These are phyloP conservation scores for Eucalyptus dawsonii DNA, from an alignment of 345 rosid genomes.

Conservation along the genomic window DNA sequence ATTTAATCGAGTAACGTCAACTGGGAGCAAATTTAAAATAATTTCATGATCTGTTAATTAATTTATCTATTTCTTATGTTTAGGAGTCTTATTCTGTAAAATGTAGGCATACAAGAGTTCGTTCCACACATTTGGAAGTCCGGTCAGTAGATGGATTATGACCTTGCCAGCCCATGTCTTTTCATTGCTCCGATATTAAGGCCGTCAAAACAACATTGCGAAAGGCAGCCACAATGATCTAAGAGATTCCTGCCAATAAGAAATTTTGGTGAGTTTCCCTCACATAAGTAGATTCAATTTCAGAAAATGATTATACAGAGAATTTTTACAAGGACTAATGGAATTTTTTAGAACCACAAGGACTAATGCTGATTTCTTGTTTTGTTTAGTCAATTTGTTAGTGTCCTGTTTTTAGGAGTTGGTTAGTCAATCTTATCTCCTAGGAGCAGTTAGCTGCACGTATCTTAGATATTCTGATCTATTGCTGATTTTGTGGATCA, in stretches of 20 bases:
- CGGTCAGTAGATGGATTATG: conserved; percentile 57
- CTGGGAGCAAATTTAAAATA: background rate
- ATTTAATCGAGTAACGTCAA: background rate
- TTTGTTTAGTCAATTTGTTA: no score
- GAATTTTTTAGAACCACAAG: background rate
- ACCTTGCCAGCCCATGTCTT: conserved; percentile 99
- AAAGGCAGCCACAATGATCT: conserved; percentile 70
- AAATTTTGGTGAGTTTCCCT: background rate
- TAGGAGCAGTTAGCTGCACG: no score
- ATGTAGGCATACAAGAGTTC: no score
- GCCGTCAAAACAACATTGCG: conserved; percentile 54
- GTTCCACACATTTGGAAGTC: no score
- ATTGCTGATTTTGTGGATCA: no score
- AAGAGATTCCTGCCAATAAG: conserved; percentile 58
- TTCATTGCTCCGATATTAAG: conserved; percentile 88
- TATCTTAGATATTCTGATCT: no score
- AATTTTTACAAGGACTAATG: no score
- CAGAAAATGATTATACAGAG: background rate
- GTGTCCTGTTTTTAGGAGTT: no score
- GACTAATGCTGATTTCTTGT: background rate
- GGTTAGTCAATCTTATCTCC: no score
- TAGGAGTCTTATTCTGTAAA: no score
- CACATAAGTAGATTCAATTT: background rate
- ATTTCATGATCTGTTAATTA: background rate
- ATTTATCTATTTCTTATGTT: no score